These are phyloP conservation scores for Fomitopsis schrenkii DNA, from an alignment of 1,284 basidiomycete species.

Conservation along the genomic window DNA sequence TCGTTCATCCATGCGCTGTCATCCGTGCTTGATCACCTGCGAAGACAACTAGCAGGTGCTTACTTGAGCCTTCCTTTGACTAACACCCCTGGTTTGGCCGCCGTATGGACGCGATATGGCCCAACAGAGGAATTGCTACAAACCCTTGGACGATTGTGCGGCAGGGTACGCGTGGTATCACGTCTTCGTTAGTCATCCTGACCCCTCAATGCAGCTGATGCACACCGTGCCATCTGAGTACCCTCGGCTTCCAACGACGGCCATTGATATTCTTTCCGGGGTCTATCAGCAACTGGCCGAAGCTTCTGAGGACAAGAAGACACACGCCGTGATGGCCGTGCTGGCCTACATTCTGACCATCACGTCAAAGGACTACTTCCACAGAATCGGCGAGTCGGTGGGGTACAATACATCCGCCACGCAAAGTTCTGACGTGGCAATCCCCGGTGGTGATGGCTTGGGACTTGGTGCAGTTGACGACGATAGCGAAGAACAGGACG, in stretches of 20 bases:
- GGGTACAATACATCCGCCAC: constrained; percentile 37
- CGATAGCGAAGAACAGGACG: constrained; percentile 8
- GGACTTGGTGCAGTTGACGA: background rate
- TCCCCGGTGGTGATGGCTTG: background rate
- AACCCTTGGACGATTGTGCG: constrained; percentile 50
- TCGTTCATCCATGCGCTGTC: constrained; percentile 65
- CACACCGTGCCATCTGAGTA: constrained; percentile 38
- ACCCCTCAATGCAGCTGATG: constrained; percentile 32
- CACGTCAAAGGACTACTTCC: constrained; percentile 58
- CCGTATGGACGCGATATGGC: constrained; percentile 50
- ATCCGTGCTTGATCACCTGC: constrained; percentile 34
- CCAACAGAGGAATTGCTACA: constrained; percentile 45
- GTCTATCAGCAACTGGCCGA: constrained; percentile 46
- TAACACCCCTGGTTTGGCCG: constrained; percentile 31
- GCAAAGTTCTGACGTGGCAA: background rate
- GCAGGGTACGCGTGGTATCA: constrained; percentile 40
- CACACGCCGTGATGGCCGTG: constrained; percentile 40
- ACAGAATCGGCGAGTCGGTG: constrained; percentile 48
- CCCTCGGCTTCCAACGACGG: constrained; percentile 27
- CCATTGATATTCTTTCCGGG: constrained; percentile 47
- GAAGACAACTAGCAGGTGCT: background rate
- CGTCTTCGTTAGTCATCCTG: background rate
- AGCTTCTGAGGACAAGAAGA: constrained; percentile 50
- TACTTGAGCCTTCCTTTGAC: background rate
- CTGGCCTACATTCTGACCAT: constrained; percentile 62